Base-by-base conservation (phyloP, 2,329 filamentous ascomycete genomes). In the Magnaporthiopsis incrustans region DNA sequence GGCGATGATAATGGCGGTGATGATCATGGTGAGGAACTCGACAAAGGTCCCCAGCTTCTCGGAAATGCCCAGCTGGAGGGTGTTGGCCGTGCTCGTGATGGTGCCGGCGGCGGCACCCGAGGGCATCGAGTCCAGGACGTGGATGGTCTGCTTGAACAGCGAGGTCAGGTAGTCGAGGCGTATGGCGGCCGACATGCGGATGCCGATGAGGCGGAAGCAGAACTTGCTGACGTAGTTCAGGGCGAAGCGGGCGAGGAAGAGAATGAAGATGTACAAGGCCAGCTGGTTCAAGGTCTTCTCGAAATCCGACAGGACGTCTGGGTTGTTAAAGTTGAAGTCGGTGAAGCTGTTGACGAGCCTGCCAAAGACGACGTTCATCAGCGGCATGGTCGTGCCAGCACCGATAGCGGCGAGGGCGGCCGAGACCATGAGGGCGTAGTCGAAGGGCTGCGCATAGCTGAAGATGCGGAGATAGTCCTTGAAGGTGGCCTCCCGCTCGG, bases 211-310 rank as follows among this genome's bases (percentile, higher is more conserved):
- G 27, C 85, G 83, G 67, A 86, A 86, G 53, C 78, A 77, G 69
- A 87, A 84, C 80, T 83, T 76, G 70, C 70, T 71, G 67, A 73
- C 68, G 64, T 90, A 91, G 66, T 83, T 84, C 57, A 90, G 76
- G 25, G 77, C 71, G 68, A 90, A 87, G 60, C 88, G 85, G 18
- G 77, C 88, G 57, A 92, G 74, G 72, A 92, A 92, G 8, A 92
- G 77, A 64, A 85, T 85, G 64, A 92, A 82, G 69, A 92, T 86
- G 73, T 87, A 90, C 0, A 92, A 76, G 73, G 83, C 74, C 65
- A 82, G 76, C 60, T 69, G 74, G 67, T 84, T 78, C 38, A 84
- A 68, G 14, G 68, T 69, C 2, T 67, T 65, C 25, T 73, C 68
- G 67, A 86, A 85, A 1, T 63, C 61, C n/a, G 18, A 22, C 56